Evolutionary conservation across 306 rosid genomes (phyloP).

Genomic region (Malus orientalis): DNA sequence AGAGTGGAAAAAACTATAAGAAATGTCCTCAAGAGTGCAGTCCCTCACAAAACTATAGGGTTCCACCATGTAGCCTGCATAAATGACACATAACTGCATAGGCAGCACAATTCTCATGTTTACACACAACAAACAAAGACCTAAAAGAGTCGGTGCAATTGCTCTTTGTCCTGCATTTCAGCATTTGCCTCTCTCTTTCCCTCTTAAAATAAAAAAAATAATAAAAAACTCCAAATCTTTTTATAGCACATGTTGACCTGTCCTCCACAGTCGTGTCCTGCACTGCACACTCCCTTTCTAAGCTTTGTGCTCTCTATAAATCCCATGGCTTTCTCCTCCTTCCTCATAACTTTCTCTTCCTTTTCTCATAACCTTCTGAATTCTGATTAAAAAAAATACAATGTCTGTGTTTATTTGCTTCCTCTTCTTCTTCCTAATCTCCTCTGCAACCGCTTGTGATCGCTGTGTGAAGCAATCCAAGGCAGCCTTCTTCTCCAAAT

Average conservation of each 20-base stretch:
- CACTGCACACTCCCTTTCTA: neutral
- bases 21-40: constrained; percentile 8
- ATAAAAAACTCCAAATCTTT: neutral
- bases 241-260: constrained; percentile 43
- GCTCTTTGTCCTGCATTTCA: constrained; percentile 11
- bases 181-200: constrained; percentile 19
- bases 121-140: neutral
- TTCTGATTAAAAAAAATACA: neutral
- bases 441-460: constrained; percentile 63
- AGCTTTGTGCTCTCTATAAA: neutral
- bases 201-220: constrained; percentile 4
- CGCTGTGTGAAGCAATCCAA: constrained; percentile 56
- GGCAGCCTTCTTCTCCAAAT: constrained; percentile 47
- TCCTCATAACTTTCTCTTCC: neutral
- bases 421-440: constrained; percentile 33
- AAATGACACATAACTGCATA: neutral
- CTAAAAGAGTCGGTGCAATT: constrained; percentile 23
- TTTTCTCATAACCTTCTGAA: constrained; percentile 6
- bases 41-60: neutral
- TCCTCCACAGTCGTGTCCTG: constrained; percentile 4
- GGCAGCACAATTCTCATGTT: neutral
- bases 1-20: neutral
- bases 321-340: neutral
- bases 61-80: neutral
- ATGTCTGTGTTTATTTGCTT: constrained; percentile 40